Percentiles rank a stretch among this genome's conserved stretches.
Conservation (phyloP, 768 basidiomycete genomes). For the Crassisporium funariophilum region DNA sequence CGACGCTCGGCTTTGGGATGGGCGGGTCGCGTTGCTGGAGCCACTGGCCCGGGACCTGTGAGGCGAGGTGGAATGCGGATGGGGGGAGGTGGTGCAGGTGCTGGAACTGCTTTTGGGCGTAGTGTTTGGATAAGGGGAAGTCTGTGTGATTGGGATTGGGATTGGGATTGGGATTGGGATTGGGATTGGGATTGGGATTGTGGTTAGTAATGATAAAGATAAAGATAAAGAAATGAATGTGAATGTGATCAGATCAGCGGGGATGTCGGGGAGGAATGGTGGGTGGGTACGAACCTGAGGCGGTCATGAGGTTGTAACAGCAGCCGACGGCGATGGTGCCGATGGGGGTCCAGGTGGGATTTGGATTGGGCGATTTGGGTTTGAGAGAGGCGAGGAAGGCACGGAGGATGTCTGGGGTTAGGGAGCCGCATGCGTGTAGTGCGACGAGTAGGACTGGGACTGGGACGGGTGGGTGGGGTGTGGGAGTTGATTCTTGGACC, state of each 20-base stretch:
- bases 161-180: no score
- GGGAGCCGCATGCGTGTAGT: conserved; percentile 76
- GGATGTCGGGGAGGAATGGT: neutral
- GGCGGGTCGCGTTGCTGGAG: conserved; percentile 21
- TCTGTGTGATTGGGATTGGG: conserved; percentile 38
- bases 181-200: no score
- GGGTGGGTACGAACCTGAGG: conserved; percentile 41
- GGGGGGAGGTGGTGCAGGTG: conserved; percentile 43
- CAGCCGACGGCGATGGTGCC: conserved; percentile 71
- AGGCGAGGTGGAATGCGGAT: conserved; percentile 67
- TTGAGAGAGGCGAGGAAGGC: conserved; percentile 40
- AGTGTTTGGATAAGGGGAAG: conserved; percentile 52
- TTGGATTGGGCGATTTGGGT: conserved; percentile 1
- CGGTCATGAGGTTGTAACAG: conserved; percentile 73
- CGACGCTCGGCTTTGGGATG: conserved; percentile 31
- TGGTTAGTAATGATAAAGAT: no score
- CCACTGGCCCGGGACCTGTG: conserved; percentile 73
- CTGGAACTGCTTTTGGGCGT: conserved; percentile 28
- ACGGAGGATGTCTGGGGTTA: conserved; percentile 67
- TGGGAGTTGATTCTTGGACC: conserved; percentile 34
- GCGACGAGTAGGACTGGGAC: conserved; percentile 64
- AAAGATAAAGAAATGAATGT: neutral
- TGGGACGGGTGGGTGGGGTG: conserved; percentile 10
- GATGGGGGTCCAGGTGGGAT: conserved; percentile 47
- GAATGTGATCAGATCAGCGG: neutral